Conservation (phyloP, 805 yeast genomes). For the Wickerhamomyces chaumierensis region DNA sequence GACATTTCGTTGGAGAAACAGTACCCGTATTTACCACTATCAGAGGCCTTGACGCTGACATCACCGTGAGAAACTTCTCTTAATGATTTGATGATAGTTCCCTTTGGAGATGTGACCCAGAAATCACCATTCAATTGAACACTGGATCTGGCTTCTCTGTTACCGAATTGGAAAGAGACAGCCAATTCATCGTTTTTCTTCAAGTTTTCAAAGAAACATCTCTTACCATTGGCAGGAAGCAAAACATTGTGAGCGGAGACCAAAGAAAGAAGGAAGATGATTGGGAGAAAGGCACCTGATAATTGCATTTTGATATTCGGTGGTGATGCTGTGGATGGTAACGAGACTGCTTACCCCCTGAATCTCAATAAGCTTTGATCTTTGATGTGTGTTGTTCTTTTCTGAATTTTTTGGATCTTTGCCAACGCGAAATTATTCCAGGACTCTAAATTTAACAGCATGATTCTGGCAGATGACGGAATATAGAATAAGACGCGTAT, state of each 20-base stretch:
- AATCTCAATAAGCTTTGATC: too few species aligned
- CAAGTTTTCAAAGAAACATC: conserved; percentile 80
- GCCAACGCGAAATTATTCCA: not conserved
- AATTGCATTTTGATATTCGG: conserved; percentile 1
- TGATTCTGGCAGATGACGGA: not conserved
- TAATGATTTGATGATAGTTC: conserved; percentile 38
- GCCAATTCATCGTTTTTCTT: conserved; percentile 79
- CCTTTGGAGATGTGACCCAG: conserved; percentile 21
- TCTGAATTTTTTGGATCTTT: not conserved
- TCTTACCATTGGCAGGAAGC: conserved; percentile 72
- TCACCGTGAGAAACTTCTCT: conserved; percentile 72
- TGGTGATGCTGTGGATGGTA: not conserved
- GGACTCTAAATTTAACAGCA: not conserved
- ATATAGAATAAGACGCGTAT: too few species aligned
- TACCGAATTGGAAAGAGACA: conserved; percentile 87
- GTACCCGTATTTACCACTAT: conserved; percentile 68
- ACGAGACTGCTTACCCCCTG: not conserved
- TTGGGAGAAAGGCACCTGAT: not conserved
- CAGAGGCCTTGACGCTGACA: conserved; percentile 50
- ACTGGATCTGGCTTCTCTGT: conserved; percentile 63
- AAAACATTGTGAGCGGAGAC: conserved; percentile 66
- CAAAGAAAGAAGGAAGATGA: conserved; percentile 4
- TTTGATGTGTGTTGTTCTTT: not conserved
- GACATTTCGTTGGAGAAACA: conserved; percentile 87
- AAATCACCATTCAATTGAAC: conserved; percentile 64